Base-by-base conservation (phyloP, 2,329 filamentous ascomycete genomes). In the Cytospora schulzeri region DNA sequence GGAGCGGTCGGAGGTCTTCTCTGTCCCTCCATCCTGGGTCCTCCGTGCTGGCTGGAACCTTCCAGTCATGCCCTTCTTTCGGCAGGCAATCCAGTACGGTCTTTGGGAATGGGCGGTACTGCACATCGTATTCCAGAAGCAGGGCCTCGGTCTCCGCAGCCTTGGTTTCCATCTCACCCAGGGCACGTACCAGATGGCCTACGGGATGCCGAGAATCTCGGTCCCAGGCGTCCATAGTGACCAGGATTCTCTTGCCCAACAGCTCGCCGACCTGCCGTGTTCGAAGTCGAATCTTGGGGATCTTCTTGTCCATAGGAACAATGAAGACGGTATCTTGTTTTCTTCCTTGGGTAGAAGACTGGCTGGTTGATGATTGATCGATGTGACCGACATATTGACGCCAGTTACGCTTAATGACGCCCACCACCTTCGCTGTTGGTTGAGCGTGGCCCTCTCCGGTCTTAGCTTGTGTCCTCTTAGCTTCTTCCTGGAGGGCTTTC, bases 141-240 rank as follows among this genome's bases (percentile, higher is more conserved):
- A 99, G 80, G 24, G 95, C 95, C 76, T 99, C 95, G 0, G 95
- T 99, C 79, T 98, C 95, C 9, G 95, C 95, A n/a, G 91, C 92
- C 76, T 99, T 98, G 7, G 91, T 96, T 77, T 99, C 95, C 55
- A 99, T 80, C 75, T 97, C 93, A 69, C 95, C 95, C 11, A 99
- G 80, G 28, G 93, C 95, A 66, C 95, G 90, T 57, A 99, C 90
- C 72, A 98, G 96, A 75, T 99, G 95, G 14, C 95, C 95, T 22
- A 92, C 86, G 1, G 95, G 95, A 73, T 98, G 95, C 65, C 95
- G 86, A 4, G 93, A 96, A 74, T 97, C 93, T 67, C 93, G 85
- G 66, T 97, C 92, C 95, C 95, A 99, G 1, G 91, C 88, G 77
- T 99, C 95, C 69, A 99, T 96, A 0, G 93, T 93, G 51, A 97